A percentile compares a stretch with the other conserved stretches of the same genome.
Conservation (phyloP, 2,329 filamentous ascomycete genomes). For the Pseudomassariella vexata region DNA sequence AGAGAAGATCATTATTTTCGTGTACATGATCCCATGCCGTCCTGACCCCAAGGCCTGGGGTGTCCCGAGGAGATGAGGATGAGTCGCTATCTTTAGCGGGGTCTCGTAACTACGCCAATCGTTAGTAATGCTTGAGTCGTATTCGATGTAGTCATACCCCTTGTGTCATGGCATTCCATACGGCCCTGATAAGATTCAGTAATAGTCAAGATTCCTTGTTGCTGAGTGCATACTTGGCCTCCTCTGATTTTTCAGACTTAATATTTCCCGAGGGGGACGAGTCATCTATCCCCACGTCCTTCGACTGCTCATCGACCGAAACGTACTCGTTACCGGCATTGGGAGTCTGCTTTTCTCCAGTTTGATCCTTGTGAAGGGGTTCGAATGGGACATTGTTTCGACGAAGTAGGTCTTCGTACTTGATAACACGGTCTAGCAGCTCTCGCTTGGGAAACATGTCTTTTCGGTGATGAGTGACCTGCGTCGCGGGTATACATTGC, state of each 20-base stretch:
- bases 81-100: conserved; percentile 23
- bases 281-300: conserved; percentile 11
- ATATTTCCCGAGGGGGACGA: conserved; percentile 15
- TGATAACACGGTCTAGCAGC: conserved; percentile 48
- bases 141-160: conserved; percentile 24
- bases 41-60: too few species aligned
- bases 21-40: conserved; percentile 38
- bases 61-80: too few species aligned
- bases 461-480: conserved; percentile 30
- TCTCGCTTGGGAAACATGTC: conserved; percentile 51
- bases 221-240: conserved; percentile 25
- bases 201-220: too few species aligned
- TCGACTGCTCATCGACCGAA: conserved; percentile 19
- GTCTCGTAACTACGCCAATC: too few species aligned
- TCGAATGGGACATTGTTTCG: conserved; percentile 51
- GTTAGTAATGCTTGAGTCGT: too few species aligned
- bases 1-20: conserved; percentile 43
- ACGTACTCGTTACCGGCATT: conserved; percentile 11
- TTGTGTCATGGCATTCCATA: conserved; percentile 40
- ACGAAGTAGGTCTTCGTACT: conserved; percentile 52
- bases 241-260: conserved; percentile 20
- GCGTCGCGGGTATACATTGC: conserved; percentile 37
- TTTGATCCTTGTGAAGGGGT: conserved; percentile 22
- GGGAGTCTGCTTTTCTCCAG: conserved; percentile 11
- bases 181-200: conserved; percentile 26